phyloP scores from a whole-genome alignment of 2,329 filamentous ascomycete genomes.

The Exophiala aquamarina region DNA sequence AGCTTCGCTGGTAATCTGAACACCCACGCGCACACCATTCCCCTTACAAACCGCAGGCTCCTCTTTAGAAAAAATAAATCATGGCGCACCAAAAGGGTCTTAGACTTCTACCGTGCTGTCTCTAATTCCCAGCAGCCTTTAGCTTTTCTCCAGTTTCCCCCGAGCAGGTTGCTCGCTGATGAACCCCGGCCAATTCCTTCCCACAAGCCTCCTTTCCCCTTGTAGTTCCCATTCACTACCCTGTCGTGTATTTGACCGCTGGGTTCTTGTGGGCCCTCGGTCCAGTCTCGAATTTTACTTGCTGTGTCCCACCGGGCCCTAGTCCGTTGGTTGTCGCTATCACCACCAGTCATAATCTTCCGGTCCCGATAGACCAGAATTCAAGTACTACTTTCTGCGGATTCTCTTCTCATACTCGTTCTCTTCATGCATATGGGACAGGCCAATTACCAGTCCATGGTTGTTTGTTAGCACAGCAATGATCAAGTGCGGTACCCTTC shows the following conservation, averaged over 20 bases:
- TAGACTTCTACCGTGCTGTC: too few species aligned
- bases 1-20: too few species aligned
- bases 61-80: too few species aligned
- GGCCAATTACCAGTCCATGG: constrained; percentile 15
- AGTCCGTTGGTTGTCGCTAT: constrained; percentile 21
- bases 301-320: constrained; percentile 18
- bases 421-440: constrained; percentile 2
- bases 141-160: constrained; percentile 2
- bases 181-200: constrained; percentile 13
- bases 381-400: constrained; percentile 18
- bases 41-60: too few species aligned
- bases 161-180: constrained; percentile 8
- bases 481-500: constrained; percentile 14
- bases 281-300: constrained; percentile 22
- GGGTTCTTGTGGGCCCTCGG: constrained; percentile 13
- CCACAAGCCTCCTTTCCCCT: constrained; percentile 9
- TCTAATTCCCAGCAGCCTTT: too few species aligned
- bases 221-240: constrained; percentile 13
- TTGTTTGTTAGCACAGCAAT: constrained; percentile 11
- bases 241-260: constrained; percentile 16
- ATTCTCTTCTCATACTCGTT: constrained; percentile 14
- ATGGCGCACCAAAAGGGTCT: too few species aligned
- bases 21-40: too few species aligned
- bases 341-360: constrained; percentile 17
- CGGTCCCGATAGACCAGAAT: constrained; percentile 18